Base-by-base conservation (phyloP, 495 filamentous ascomycete genomes). In the Neurospora discreta region DNA sequence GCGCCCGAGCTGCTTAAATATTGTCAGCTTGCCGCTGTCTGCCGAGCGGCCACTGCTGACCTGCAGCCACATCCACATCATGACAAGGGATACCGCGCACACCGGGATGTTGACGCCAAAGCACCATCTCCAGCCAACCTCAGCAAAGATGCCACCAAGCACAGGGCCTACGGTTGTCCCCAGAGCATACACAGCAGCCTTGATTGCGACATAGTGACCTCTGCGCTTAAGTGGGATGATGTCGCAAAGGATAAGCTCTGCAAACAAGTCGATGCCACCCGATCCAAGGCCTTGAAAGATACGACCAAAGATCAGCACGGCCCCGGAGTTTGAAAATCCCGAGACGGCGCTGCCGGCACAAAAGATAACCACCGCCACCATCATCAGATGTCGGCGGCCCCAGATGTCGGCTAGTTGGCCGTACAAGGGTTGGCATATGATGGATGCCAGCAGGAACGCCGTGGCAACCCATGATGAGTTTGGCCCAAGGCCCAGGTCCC, bases 281-380 rank as follows among this genome's bases (percentile, higher is more conserved):
- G 90, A 92, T 7, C 93, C 93, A 30, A 90, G 81, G 68, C 93
- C 93, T 77, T 97, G 93, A 44, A 97, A 82, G 0, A 90, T 88
- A 76, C 93, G 83, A 11, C 92, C 93, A 1, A 87, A 84, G 65
- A 97, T 86, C 68, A 96, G 84, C 86, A 93, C 91, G 0, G 73
- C 77, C 6, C 80, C 78, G 43, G 69, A 80, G 3, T 70, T 73
- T 9, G 82, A 78, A 16, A 69, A 74, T 3, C 82, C 83, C 16
- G 81, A 79, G 23, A 87, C 77, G 7, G 81, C 80, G 11, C 83
- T 81, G 15, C 85, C 86, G 11, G 82, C 39, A 68, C 78, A 73
- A 71, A 82, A 82, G 72, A 88, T 68, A 60, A 77, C 71, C 20
- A 85, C 75, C 0, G 82, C 78, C 4, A 77, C 70, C 39, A 87